A percentile compares a stretch with the other conserved stretches of the same genome.
These are phyloP conservation scores for Anthostomella pinea DNA, from an alignment of 2,329 filamentous ascomycete species.

Conservation along the genomic window DNA sequence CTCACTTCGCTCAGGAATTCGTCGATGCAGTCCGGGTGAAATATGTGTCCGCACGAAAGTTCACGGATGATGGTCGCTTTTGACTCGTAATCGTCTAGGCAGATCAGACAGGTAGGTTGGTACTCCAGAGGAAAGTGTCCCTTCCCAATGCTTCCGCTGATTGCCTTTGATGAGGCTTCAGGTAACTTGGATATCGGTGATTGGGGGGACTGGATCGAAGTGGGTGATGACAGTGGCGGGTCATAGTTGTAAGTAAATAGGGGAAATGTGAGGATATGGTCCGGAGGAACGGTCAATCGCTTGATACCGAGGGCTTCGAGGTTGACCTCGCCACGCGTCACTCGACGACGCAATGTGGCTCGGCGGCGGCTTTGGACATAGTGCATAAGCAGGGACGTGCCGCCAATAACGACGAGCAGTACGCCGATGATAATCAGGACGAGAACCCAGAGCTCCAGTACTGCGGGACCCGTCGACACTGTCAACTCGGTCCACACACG, in stretches of 20 bases:
- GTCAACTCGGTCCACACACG: constrained; percentile 57
- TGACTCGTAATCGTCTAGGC: constrained; percentile 74
- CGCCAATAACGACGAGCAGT: constrained; percentile 63
- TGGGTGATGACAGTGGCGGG: constrained; percentile 42
- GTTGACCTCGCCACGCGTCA: constrained; percentile 77
- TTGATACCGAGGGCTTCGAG: constrained; percentile 84
- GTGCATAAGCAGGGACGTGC: constrained; percentile 72
- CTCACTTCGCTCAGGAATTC: constrained; percentile 74
- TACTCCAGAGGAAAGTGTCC: constrained; percentile 53
- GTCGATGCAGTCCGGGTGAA: constrained; percentile 89
- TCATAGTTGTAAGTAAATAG: constrained; percentile 72
- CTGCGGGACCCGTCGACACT: constrained; percentile 43
- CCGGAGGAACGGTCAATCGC: constrained; percentile 70
- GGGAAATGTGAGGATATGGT: constrained; percentile 71
- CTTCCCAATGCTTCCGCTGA: constrained; percentile 19
- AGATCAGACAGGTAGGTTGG: constrained; percentile 87
- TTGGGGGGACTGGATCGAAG: constrained; percentile 30
- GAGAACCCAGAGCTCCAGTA: constrained; percentile 82
- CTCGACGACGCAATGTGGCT: constrained; percentile 63
- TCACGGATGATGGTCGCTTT: constrained; percentile 74
- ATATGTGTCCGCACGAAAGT: constrained; percentile 87
- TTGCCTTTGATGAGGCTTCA: constrained; percentile 19
- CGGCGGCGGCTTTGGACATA: constrained; percentile 71
- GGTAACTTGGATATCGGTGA: constrained; percentile 23
- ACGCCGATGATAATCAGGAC: constrained; percentile 68